Conservation (phyloP, 169 alveolate species). For the Babesia gibsoni region DNA sequence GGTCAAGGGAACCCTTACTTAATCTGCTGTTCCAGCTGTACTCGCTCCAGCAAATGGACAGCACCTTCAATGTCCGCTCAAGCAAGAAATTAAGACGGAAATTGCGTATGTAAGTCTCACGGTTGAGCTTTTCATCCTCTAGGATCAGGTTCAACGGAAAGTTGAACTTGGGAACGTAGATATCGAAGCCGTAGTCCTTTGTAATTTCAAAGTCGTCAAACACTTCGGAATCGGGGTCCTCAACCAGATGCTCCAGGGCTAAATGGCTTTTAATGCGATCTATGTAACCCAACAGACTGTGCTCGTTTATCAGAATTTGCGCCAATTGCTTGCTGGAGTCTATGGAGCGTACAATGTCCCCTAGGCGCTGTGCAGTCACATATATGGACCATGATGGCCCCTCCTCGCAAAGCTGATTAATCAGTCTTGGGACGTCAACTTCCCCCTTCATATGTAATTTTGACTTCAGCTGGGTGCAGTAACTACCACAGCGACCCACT, state of each 20-base stretch:
- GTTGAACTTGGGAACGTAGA: slow-evolving; percentile 22
- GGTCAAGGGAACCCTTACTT: slow-evolving; percentile 43
- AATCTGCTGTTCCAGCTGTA: slow-evolving; percentile 30
- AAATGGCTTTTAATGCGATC: slow-evolving; percentile 5
- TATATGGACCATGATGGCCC: slow-evolving; percentile 15
- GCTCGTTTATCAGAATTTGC: neutral
- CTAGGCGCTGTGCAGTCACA: slow-evolving; percentile 18
- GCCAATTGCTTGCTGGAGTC: slow-evolving; percentile 13
- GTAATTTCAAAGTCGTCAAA: slow-evolving; percentile 27
- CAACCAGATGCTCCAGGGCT: slow-evolving; percentile 8
- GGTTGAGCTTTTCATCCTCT: slow-evolving; percentile 7
- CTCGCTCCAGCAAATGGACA: slow-evolving; percentile 34
- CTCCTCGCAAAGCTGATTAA: slow-evolving; percentile 7
- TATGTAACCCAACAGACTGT: slow-evolving; percentile 15
- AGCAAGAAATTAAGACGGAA: slow-evolving; percentile 24
- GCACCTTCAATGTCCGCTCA: slow-evolving; percentile 17
- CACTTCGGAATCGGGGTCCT: slow-evolving; percentile 1
- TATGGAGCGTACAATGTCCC: slow-evolving; percentile 3
- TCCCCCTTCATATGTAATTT: neutral
- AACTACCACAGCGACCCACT: slow-evolving; percentile 20
- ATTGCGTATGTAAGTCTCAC: slow-evolving; percentile 8
- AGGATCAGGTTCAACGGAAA: slow-evolving; percentile 33
- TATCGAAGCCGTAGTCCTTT: slow-evolving; percentile 31
- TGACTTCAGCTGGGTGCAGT: slow-evolving; percentile 10
- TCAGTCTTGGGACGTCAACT: slow-evolving; percentile 9